These are phyloP conservation scores for Cyberlindnera misumaiensis DNA, from an alignment of 805 yeast species.

Conservation along the genomic window DNA sequence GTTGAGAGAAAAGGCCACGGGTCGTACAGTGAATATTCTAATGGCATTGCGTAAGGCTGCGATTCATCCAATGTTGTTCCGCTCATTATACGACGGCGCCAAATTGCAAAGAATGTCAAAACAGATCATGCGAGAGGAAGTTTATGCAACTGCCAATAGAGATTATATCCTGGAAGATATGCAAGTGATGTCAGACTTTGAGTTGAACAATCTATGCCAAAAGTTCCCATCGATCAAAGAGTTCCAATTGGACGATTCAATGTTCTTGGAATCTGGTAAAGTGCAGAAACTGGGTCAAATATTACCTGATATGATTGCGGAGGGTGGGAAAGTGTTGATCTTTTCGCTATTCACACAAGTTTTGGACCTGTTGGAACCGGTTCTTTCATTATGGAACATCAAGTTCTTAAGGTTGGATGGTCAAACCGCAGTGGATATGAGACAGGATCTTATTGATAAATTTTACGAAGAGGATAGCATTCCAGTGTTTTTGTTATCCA, in stretches of 20 bases:
- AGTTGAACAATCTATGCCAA: conserved; percentile 66
- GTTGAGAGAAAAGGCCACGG: conserved; percentile 18
- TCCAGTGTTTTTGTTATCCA: conserved; percentile 82
- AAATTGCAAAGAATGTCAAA: conserved; percentile 60
- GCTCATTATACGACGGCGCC: conserved; percentile 54
- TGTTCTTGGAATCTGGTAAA: conserved; percentile 72
- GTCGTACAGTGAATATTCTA: conserved; percentile 58
- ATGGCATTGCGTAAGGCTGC: conserved; percentile 92
- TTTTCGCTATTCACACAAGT: conserved; percentile 93
- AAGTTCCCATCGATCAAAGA: conserved; percentile 54
- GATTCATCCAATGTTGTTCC: conserved; percentile 81
- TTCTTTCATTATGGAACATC: conserved; percentile 54
- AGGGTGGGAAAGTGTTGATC: conserved; percentile 63
- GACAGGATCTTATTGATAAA: conserved; percentile 87
- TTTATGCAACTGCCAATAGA: conserved; percentile 65
- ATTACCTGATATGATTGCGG: conserved; percentile 50
- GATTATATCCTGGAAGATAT: conserved; percentile 84
- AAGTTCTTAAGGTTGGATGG: conserved; percentile 88
- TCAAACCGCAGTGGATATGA: conserved; percentile 83
- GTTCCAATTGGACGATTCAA: conserved; percentile 45
- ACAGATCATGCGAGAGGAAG: conserved; percentile 74
- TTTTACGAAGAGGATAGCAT: conserved; percentile 77
- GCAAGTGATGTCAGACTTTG: conserved; percentile 92
- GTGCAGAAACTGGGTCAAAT: conserved; percentile 49
- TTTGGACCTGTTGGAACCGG: conserved; percentile 78